phyloP scores from a whole-genome alignment of 2,329 filamentous ascomycete genomes.

The Diaporthe vaccinii region DNA sequence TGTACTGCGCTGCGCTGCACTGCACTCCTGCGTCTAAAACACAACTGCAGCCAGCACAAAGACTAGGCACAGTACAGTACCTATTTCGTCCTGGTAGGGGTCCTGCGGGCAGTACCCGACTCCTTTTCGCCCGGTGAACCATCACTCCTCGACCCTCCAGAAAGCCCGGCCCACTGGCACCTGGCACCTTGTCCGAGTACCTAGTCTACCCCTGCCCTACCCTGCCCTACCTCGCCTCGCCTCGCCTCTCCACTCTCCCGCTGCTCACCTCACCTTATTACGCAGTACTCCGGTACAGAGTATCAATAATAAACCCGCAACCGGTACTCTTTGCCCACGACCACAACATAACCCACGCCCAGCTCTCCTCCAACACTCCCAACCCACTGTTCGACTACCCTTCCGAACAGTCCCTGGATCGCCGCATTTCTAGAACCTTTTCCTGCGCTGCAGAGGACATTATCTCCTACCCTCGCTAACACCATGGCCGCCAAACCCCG shows the following conservation, averaged over 20 bases:
- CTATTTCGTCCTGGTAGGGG: background rate
- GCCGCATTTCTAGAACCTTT: background rate
- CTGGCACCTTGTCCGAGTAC: background rate
- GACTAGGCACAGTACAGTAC: background rate
- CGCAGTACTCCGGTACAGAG: conserved; percentile 19
- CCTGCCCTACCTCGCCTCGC: conserved; percentile 2
- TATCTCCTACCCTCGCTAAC: conserved; percentile 6
- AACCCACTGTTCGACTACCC: background rate
- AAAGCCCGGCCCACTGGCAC: background rate
- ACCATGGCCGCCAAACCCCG: conserved; percentile 40
- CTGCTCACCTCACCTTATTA: conserved; percentile 19
- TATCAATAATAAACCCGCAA: conserved; percentile 31
- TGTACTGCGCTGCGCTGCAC: background rate
- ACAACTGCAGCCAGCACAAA: background rate
- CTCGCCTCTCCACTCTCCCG: conserved; percentile 12
- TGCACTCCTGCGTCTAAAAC: background rate
- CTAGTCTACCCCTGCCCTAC: background rate
- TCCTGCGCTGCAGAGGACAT: conserved; percentile 16
- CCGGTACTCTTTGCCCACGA: conserved; percentile 32
- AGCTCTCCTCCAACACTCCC: background rate
- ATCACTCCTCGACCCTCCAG: background rate
- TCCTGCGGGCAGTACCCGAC: conserved; percentile 1
- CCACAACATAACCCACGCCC: conserved; percentile 23
- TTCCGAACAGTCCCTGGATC: background rate
- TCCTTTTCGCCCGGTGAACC: conserved; percentile 21